phyloP scores from a whole-genome alignment of 148 eudicot species.

The Camellia lanceoleosa region DNA sequence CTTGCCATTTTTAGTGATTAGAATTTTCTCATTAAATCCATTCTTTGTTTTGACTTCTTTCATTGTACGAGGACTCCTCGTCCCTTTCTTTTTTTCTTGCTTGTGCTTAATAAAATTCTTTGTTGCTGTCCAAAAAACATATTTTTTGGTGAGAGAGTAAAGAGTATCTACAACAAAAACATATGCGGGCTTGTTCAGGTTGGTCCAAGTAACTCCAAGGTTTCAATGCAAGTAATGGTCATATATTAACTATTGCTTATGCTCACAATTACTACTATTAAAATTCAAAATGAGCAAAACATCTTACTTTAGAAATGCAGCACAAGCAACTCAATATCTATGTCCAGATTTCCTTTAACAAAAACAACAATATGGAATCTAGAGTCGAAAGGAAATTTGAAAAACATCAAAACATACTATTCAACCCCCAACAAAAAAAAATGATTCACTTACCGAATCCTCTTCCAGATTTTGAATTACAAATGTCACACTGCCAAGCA shows the following conservation, averaged over 20 bases:
- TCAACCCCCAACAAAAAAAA: background rate
- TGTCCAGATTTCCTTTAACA: background rate
- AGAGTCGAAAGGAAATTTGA: background rate
- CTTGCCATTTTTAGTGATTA: too few relatives aligned
- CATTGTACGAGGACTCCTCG: too few relatives aligned
- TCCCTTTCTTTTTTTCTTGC: too few relatives aligned
- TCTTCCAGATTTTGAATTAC: slow-evolving; percentile 92
- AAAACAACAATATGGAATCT: background rate
- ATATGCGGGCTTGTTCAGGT: background rate
- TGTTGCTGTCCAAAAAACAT: too few relatives aligned
- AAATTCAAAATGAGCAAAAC: background rate
- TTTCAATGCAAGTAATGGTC: background rate
- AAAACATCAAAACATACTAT: background rate
- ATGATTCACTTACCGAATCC: slow-evolving; percentile 74
- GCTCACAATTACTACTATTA: background rate
- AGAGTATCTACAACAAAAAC: background rate
- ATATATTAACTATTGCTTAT: background rate
- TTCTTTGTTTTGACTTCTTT: too few relatives aligned
- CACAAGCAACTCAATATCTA: background rate
- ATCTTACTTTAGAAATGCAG: background rate
- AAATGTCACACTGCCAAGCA: slow-evolving; percentile 98
- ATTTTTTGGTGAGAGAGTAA: background rate
- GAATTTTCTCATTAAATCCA: too few relatives aligned
- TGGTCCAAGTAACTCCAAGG: background rate
- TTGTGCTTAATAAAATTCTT: too few relatives aligned